These are phyloP conservation scores for Anthracocystis panici-leucophaei DNA, from an alignment of 1,284 basidiomycete species.

Conservation along the genomic window DNA sequence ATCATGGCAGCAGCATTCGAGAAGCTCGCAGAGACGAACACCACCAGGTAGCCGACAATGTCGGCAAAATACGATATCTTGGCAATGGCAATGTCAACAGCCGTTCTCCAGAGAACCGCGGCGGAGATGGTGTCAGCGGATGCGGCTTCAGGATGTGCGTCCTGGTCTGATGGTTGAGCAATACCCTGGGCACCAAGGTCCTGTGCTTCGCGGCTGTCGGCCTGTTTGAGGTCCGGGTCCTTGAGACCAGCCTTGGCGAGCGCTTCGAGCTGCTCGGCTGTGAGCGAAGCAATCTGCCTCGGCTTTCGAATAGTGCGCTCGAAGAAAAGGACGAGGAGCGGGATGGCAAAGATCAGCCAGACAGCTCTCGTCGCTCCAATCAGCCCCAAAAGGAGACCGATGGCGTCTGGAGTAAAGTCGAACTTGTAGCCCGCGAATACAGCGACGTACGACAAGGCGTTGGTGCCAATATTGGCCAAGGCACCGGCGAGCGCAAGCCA, in stretches of 20 bases:
- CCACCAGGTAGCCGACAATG: conserved; percentile 40
- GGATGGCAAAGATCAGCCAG: conserved; percentile 46
- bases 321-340: conserved; percentile 34
- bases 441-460: conserved; percentile 36
- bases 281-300: conserved; percentile 17
- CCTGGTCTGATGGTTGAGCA: background rate
- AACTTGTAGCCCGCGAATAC: conserved; percentile 49
- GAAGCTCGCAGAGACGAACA: conserved; percentile 40
- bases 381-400: conserved; percentile 36
- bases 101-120: conserved; percentile 35
- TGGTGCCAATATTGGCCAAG: conserved; percentile 43
- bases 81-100: conserved; percentile 37
- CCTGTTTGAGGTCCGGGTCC: conserved; percentile 28
- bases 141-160: background rate
- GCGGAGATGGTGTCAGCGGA: conserved; percentile 16
- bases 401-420: conserved; percentile 48
- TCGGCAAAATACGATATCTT: conserved; percentile 45
- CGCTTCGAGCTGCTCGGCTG: conserved; percentile 25
- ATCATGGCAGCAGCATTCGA: conserved; percentile 40
- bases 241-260: conserved; percentile 43
- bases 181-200: conserved; percentile 13
- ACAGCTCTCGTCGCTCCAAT: conserved; percentile 41
- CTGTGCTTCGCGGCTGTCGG: background rate
- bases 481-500: conserved; percentile 41
- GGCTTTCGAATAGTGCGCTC: conserved; percentile 39